A percentile compares a stretch with the other conserved stretches of the same genome.
These are phyloP conservation scores for Linderina pennispora DNA, from an alignment of 192 early-diverging fungal genomes.

Conservation along the genomic window DNA sequence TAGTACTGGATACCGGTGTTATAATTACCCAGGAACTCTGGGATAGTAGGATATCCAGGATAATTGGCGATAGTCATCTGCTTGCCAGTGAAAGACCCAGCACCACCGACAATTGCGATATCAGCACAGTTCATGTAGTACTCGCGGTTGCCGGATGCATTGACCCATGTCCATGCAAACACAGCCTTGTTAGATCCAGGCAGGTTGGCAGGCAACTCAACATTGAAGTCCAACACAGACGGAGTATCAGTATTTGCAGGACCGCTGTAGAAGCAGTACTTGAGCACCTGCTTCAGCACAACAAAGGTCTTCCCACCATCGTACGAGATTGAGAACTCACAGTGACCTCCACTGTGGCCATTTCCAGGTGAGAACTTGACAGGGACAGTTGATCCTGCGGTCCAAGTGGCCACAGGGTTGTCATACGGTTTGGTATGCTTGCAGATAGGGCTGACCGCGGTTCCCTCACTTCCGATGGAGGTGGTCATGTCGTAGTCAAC, in stretches of 20 bases:
- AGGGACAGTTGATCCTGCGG: conserved; percentile 42
- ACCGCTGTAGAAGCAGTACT: conserved; percentile 29
- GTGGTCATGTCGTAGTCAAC: conserved; percentile 3
- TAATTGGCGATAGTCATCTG: conserved; percentile 33
- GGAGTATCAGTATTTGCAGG: not conserved
- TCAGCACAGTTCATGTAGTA: conserved; percentile 58
- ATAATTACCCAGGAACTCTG: conserved; percentile 14
- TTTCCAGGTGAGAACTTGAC: conserved; percentile 33
- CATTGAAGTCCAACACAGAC: conserved; percentile 9
- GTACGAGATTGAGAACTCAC: conserved; percentile 59
- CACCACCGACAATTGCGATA: conserved; percentile 28
- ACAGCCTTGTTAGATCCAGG: conserved; percentile 46
- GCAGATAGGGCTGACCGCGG: conserved; percentile 18
- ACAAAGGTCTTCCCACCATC: conserved; percentile 55
- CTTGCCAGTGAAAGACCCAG: conserved; percentile 24
- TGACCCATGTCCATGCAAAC: conserved; percentile 61
- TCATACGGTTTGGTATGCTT: conserved; percentile 26
- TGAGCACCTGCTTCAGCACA: conserved; percentile 43
- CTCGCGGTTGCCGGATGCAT: conserved; percentile 55
- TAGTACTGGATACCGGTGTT: conserved; percentile 10
- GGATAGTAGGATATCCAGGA: conserved; percentile 9
- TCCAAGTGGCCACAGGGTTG: conserved; percentile 32
- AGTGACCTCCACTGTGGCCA: conserved; percentile 56
- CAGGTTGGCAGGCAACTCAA: conserved; percentile 37
- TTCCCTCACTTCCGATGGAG: not conserved